Percentiles rank a stretch among this genome's conserved stretches.
These are phyloP conservation scores for Raphidocelis subcapitata DNA, from an alignment of 139 green algal genomes.

Conservation along the genomic window DNA sequence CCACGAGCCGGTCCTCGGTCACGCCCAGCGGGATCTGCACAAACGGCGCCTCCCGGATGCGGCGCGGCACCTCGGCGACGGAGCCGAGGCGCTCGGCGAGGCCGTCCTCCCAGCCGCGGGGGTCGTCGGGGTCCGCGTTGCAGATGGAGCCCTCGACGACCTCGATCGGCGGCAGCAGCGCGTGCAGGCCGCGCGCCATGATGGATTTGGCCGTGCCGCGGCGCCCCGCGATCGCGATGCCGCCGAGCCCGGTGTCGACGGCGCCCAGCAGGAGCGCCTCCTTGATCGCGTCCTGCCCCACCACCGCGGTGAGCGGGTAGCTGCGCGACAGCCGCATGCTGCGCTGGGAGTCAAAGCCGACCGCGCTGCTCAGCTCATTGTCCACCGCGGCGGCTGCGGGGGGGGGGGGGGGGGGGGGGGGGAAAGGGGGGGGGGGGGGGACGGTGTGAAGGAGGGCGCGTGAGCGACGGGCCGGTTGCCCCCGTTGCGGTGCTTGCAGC, in stretches of 20 bases:
- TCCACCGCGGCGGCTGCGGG: too few species aligned
- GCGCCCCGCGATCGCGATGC: slow-evolving; percentile 91
- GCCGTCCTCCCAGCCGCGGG: slow-evolving; percentile 83
- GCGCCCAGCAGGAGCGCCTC: slow-evolving; percentile 94
- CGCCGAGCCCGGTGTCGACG: slow-evolving; percentile 88
- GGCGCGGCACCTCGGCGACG: slow-evolving; percentile 38
- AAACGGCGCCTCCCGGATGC: slow-evolving; percentile 83
- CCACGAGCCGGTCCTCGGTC: slow-evolving; percentile 97
- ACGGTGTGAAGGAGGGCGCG: too few species aligned
- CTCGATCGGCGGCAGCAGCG: slow-evolving; percentile 97
- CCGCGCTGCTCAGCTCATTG: background rate
- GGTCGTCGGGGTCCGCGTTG: slow-evolving; percentile 94
- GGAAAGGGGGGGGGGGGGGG: too few species aligned
- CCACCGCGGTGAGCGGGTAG: slow-evolving; percentile 83
- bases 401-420: too few species aligned
- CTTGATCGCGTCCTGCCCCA: slow-evolving; percentile 96
- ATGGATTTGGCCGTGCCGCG: slow-evolving; percentile 96
- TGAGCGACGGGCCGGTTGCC: too few species aligned
- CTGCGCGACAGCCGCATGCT: slow-evolving; percentile 43
- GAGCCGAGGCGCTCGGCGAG: slow-evolving; percentile 61
- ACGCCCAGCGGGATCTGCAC: slow-evolving; percentile 98
- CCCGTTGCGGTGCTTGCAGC: too few species aligned
- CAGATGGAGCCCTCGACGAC: slow-evolving; percentile 87
- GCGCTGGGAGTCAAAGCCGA: slow-evolving; percentile 35
- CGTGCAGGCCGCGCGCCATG: slow-evolving; percentile 95